Percentiles rank a stretch among this genome's conserved stretches.
phyloP scores from a whole-genome alignment of 768 basidiomycete genomes.

The Termitomyces sp. region DNA sequence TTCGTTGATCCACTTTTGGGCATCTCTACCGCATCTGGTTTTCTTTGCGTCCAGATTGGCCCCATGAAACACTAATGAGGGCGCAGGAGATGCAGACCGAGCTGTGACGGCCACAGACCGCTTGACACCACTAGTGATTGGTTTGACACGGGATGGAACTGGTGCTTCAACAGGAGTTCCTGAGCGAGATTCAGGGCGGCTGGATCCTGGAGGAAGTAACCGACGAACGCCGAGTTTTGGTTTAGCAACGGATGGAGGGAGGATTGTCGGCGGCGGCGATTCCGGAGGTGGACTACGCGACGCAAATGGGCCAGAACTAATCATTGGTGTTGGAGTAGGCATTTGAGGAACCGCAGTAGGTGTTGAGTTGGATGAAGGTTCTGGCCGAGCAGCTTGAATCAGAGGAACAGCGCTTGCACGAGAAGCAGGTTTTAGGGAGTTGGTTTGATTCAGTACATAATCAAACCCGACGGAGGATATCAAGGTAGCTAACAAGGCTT shows the following conservation, averaged over 20 bases:
- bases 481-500: slow-evolving; percentile 71
- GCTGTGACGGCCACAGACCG: slow-evolving; percentile 30
- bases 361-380: slow-evolving; percentile 17
- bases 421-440: slow-evolving; percentile 87
- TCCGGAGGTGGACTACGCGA: slow-evolving; percentile 37
- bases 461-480: slow-evolving; percentile 76
- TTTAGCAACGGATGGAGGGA: slow-evolving; percentile 30
- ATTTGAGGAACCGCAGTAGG: not conserved
- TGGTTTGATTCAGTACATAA: slow-evolving; percentile 81
- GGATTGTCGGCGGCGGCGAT: slow-evolving; percentile 32
- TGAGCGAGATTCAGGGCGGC: slow-evolving; percentile 44
- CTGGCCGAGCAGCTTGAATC: slow-evolving; percentile 76
- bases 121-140: slow-evolving; percentile 34
- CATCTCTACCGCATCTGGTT: slow-evolving; percentile 66
- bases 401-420: slow-evolving; percentile 77
- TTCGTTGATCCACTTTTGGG: slow-evolving; percentile 81
- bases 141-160: slow-evolving; percentile 28
- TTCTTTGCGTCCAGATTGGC: slow-evolving; percentile 61
- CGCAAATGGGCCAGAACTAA: slow-evolving; percentile 22
- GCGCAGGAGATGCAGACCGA: slow-evolving; percentile 27
- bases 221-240: slow-evolving; percentile 65
- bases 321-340: slow-evolving; percentile 16
- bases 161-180: slow-evolving; percentile 32
- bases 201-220: slow-evolving; percentile 59
- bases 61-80: slow-evolving; percentile 41